Evolutionary conservation across 441 rosid species (phyloP).

Genomic region (Euphorbia schlechtendalii): DNA sequence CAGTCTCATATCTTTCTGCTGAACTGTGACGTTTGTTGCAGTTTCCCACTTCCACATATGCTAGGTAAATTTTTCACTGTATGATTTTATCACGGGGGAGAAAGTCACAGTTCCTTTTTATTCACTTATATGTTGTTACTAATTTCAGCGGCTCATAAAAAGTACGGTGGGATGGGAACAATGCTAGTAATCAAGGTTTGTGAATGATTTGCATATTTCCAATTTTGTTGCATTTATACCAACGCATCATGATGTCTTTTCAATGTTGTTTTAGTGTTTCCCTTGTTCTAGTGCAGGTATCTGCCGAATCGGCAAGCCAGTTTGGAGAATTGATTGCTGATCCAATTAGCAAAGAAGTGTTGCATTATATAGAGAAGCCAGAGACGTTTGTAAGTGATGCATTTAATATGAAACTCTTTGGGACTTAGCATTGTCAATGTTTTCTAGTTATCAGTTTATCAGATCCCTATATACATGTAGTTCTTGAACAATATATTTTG

Average conservation of each 20-base stretch:
- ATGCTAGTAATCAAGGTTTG: conserved; percentile 72
- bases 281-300: conserved; percentile 42
- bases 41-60: conserved; percentile 61
- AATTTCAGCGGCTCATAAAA: conserved; percentile 54
- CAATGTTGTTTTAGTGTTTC: not conserved
- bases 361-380: conserved; percentile 86
- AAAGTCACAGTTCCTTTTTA: not conserved
- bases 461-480: not conserved
- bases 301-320: conserved; percentile 77
- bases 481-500: conserved; percentile 5
- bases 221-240: not conserved
- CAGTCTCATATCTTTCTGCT: conserved; percentile 69
- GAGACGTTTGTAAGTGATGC: conserved; percentile 62
- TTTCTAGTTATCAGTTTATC: not conserved
- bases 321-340: too few species aligned
- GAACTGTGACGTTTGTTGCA: conserved; percentile 84
- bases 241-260: not conserved
- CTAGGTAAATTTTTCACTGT: conserved; percentile 41
- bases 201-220: not conserved
- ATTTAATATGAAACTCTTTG: not conserved
- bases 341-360: conserved; percentile 57
- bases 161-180: conserved; percentile 71
- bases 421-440: not conserved
- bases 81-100: not conserved
- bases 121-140: conserved; percentile 7